Conservation (phyloP, 169 alveolate species). For the Theileria annulata region DNA sequence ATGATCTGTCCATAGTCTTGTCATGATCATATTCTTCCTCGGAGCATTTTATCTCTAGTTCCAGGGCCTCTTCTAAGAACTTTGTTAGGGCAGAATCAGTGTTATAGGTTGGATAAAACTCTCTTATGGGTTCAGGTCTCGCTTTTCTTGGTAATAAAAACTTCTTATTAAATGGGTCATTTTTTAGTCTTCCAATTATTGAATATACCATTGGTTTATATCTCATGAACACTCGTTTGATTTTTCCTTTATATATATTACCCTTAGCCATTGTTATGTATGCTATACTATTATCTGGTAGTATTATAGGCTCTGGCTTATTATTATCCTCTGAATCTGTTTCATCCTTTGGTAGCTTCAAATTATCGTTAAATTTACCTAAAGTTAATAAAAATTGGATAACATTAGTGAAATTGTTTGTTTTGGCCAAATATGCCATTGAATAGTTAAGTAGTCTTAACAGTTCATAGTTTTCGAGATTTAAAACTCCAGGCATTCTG, state of each 20-base stretch:
- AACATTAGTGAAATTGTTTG: constrained; percentile 60
- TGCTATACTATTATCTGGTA: background rate
- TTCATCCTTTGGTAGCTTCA: constrained; percentile 8
- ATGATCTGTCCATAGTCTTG: constrained; percentile 57
- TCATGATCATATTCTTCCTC: constrained; percentile 44
- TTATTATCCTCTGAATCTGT: constrained; percentile 32
- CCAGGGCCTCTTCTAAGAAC: constrained; percentile 19
- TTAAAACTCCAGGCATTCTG: constrained; percentile 48
- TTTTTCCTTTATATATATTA: background rate
- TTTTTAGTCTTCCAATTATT: constrained; percentile 41
- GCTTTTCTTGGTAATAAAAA: constrained; percentile 49
- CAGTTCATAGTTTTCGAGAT: constrained; percentile 57
- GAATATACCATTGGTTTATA: constrained; percentile 52
- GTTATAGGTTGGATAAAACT: constrained; percentile 34
- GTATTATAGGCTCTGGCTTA: constrained; percentile 23
- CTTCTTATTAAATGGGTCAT: constrained; percentile 57
- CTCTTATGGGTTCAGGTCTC: constrained; percentile 42
- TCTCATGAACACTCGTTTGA: background rate
- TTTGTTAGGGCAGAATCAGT: constrained; percentile 22
- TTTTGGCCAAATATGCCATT: constrained; percentile 49
- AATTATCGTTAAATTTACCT: constrained; percentile 22
- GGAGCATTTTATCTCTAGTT: background rate
- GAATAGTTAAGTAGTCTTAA: constrained; percentile 52
- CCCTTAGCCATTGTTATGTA: background rate
- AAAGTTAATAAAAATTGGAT: constrained; percentile 54